A percentile compares a stretch with the other conserved stretches of the same genome.
Conservation (phyloP, 768 basidiomycete species). For the Mycena filopes region DNA sequence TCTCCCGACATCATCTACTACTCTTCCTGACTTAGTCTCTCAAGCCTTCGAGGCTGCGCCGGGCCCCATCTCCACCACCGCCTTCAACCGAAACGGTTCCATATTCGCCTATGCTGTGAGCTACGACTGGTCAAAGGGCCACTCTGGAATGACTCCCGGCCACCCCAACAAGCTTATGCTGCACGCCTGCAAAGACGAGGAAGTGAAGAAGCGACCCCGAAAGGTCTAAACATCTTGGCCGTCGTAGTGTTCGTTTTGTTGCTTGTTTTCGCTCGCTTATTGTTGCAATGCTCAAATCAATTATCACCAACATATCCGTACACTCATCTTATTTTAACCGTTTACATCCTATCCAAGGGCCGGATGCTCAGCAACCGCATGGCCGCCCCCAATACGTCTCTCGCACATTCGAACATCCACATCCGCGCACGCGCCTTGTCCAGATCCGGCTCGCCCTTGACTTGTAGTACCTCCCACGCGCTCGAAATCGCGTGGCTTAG, state of each 20-base stretch:
- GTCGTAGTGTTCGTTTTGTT: conserved; percentile 7
- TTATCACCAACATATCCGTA: no score
- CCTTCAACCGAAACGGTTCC: conserved; percentile 88
- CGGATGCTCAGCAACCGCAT: conserved; percentile 90
- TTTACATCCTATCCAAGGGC: conserved; percentile 92
- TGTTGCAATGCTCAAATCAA: conserved; percentile 18
- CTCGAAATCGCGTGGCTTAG: conserved; percentile 89
- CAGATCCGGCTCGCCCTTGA: conserved; percentile 82
- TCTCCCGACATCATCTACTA: conserved; percentile 13
- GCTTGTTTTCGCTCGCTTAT: not conserved
- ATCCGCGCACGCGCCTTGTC: conserved; percentile 86
- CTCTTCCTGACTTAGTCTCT: conserved; percentile 8
- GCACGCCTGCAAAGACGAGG: conserved; percentile 88
- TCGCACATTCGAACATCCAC: conserved; percentile 89
- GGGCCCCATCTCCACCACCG: conserved; percentile 81
- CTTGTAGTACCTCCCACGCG: conserved; percentile 92
- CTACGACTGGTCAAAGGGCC: conserved; percentile 95
- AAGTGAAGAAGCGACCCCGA: conserved; percentile 76
- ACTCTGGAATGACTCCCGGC: conserved; percentile 76
- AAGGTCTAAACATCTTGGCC: conserved; percentile 42
- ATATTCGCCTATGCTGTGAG: conserved; percentile 94
- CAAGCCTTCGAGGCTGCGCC: conserved; percentile 78
- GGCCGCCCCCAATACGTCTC: conserved; percentile 88
- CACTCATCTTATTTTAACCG: not conserved
- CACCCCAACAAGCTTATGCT: conserved; percentile 85